Evolutionary conservation across 2,329 filamentous ascomycete genomes (phyloP).

Genomic region (Ophiosphaerella herpotricha): DNA sequence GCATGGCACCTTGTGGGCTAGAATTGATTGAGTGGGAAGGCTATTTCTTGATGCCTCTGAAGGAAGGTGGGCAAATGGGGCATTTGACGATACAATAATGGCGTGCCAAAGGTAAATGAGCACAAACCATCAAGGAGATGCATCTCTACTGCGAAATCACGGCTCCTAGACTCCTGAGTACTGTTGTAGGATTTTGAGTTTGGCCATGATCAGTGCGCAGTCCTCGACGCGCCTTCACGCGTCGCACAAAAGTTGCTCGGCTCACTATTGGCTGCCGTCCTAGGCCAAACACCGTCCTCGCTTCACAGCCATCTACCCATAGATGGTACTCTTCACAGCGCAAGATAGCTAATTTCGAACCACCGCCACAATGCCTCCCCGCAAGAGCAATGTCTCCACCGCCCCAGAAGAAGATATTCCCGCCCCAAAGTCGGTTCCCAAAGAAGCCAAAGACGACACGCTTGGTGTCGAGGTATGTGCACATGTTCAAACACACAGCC

Average conservation of each 20-base stretch:
- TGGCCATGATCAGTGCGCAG: conserved; percentile 8
- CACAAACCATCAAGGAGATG: too few relatives aligned
- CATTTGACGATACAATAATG: too few relatives aligned
- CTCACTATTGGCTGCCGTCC: neutral
- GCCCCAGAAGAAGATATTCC: conserved; percentile 45
- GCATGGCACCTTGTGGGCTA: too few relatives aligned
- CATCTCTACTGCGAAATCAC: too few relatives aligned
- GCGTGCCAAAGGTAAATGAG: too few relatives aligned
- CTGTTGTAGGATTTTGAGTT: conserved; percentile 1
- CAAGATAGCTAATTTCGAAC: neutral
- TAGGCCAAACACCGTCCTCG: neutral
- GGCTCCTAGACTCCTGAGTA: too few relatives aligned
- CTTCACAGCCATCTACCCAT: too few relatives aligned
- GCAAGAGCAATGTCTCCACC: conserved; percentile 53
- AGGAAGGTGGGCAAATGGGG: too few relatives aligned
- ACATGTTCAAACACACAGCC: neutral
- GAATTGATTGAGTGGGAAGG: too few relatives aligned
- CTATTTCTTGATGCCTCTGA: too few relatives aligned
- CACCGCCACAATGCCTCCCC: conserved; percentile 49
- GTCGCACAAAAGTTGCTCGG: conserved; percentile 22
- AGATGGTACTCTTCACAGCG: neutral
- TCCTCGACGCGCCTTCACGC: conserved; percentile 36
- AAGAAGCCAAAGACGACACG: conserved; percentile 44
- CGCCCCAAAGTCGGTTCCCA: conserved; percentile 26
- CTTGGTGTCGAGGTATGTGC: conserved; percentile 51